Base-by-base conservation (phyloP, 73 alveolate species). In the Paramecium bursaria region DNA sequence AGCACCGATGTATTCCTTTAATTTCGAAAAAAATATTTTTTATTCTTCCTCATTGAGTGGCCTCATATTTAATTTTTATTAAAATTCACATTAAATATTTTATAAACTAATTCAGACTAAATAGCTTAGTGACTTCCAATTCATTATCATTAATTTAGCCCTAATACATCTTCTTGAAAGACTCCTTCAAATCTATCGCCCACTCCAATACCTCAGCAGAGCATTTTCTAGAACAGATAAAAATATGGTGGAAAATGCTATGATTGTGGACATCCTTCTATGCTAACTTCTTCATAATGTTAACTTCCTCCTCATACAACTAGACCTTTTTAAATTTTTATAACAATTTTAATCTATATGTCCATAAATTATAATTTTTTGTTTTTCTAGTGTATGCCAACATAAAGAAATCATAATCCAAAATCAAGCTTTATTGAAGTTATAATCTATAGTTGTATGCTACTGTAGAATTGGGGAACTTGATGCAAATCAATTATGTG, bases 11-110 rank as follows among this genome's bases (percentile, higher is more conserved):
- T 91, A 95, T 85, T 95, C 93, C 9, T 94, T 97, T 48, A 96
- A 90, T 90, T 96, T 96, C 57, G 88, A 90, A 75, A 95, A 90
- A 89, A 96, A 94, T 73, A 92, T 90, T 92, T 95, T 96, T 39
- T 99, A 94, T 75, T 96, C 99, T 79, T 96, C 99, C 82, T 96
- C 99, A 33, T 98, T 93, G 76, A 96, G 87, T n/a, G 96, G 95
- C 73, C 99, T 91, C 99, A 96, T 96, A 47, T 53, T 44, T 42
- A 9, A 44, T 53, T 53, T 44, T 47, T 53, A 53, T 15, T n/a
- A n/a, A n/a, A n/a, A n/a, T n/a, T n/a, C n/a, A n/a, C n/a, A n/a
- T n/a, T 39, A 39, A 39, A 11, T 57, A 21, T 27, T 57, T 27
- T 29, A 57, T 57, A 29, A 57, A 57, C 52, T 57, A n/a, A 27